Percentiles rank a stretch among this genome's conserved stretches.
These are phyloP conservation scores for Rhodotorula kratochvilovae DNA, from an alignment of 768 basidiomycete species.

Conservation along the genomic window DNA sequence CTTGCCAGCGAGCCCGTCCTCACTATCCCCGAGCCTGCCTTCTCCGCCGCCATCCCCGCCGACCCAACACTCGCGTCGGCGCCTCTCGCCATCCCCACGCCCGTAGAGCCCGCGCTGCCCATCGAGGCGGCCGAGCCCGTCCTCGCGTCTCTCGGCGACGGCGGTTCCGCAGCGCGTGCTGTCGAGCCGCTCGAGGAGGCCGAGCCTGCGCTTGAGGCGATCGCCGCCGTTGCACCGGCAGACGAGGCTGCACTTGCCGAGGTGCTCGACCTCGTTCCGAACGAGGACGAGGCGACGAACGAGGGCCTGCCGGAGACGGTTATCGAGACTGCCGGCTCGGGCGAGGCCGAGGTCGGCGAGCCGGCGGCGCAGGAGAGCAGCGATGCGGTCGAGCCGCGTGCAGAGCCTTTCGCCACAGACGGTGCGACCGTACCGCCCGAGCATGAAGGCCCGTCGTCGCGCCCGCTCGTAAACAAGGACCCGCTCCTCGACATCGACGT, in stretches of 20 bases:
- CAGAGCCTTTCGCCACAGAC: too few species aligned
- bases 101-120: neutral
- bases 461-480: conserved; percentile 11
- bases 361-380: neutral
- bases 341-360: neutral
- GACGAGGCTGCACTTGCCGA: neutral
- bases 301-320: neutral
- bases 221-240: neutral
- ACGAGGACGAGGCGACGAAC: neutral
- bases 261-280: neutral
- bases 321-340: neutral
- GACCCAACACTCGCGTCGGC: neutral
- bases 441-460: neutral
- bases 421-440: neutral
- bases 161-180: neutral
- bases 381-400: neutral
- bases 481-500: conserved; percentile 12
- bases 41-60: neutral
- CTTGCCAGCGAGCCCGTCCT: neutral
- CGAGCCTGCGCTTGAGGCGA: neutral
- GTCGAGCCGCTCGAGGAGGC: neutral
- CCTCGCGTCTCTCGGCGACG: neutral
- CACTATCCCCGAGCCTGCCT: neutral
- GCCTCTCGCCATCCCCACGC: neutral
- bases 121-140: neutral